phyloP scores from a whole-genome alignment of 768 basidiomycete genomes.

The Peribolospora kevripleyi region DNA sequence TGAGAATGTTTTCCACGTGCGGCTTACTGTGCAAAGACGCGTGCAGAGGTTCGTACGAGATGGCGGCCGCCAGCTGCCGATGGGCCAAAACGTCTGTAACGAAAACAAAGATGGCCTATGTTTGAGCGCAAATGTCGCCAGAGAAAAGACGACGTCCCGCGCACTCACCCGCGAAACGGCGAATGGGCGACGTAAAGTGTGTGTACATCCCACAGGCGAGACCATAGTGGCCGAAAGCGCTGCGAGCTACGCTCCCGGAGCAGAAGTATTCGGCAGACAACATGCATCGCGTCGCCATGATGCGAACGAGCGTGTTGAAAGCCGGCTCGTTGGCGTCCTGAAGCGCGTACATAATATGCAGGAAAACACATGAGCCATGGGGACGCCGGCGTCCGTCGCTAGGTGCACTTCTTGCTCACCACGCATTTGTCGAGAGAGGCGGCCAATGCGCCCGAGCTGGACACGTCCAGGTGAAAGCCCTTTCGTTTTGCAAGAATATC shows the following conservation, averaged over 20 bases:
- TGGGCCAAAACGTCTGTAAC: conserved; percentile 66
- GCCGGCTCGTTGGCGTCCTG: conserved; percentile 63
- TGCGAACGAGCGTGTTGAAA: conserved; percentile 91
- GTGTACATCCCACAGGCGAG: conserved; percentile 94
- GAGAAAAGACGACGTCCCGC: background rate
- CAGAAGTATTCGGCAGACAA: conserved; percentile 94
- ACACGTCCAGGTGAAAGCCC: conserved; percentile 61
- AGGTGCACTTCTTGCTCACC: conserved; percentile 24
- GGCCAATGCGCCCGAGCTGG: conserved; percentile 71
- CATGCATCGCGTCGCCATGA: conserved; percentile 99
- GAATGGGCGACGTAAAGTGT: conserved; percentile 92
- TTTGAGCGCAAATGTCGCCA: background rate
- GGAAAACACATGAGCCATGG: conserved; percentile 3
- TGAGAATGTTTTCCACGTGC: conserved; percentile 64
- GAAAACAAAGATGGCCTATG: background rate
- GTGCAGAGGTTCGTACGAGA: conserved; percentile 59
- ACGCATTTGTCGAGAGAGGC: conserved; percentile 65
- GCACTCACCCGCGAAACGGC: conserved; percentile 63
- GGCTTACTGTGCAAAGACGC: conserved; percentile 64
- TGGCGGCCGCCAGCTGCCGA: conserved; percentile 74
- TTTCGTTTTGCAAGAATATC: conserved; percentile 72
- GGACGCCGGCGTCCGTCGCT: background rate
- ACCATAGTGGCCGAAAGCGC: conserved; percentile 90
- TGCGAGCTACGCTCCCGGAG: conserved; percentile 72
- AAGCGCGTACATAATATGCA: background rate